A percentile compares a stretch with the other conserved stretches of the same genome.
phyloP scores from a whole-genome alignment of 495 filamentous ascomycete genomes.

The Cudoniella acicularis region DNA sequence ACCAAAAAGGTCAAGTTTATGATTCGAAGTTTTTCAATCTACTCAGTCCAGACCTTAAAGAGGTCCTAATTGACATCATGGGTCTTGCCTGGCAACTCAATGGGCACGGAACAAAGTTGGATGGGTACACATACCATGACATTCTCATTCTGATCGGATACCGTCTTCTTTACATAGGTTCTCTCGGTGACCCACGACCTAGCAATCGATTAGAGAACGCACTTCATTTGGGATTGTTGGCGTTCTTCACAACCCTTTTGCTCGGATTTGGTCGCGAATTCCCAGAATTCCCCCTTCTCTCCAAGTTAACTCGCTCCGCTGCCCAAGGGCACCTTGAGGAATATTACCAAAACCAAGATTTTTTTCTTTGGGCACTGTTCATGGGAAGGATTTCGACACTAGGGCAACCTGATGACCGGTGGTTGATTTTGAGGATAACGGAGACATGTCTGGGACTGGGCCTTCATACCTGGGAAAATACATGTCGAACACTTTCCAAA shows the following conservation, averaged over 20 bases:
- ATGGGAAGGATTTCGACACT: constrained; percentile 6
- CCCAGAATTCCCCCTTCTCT: constrained; percentile 11
- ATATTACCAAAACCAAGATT: neutral
- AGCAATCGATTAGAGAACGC: neutral
- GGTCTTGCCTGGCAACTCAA: neutral
- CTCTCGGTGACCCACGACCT: neutral
- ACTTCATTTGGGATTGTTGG: constrained; percentile 14
- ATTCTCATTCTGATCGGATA: constrained; percentile 15
- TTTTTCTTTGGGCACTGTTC: neutral
- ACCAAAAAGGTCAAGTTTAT: neutral
- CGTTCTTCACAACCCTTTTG: constrained; percentile 18
- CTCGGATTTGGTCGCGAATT: constrained; percentile 3
- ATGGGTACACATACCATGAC: constrained; percentile 15
- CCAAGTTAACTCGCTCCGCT: neutral
- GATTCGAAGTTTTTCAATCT: neutral
- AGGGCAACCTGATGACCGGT: neutral
- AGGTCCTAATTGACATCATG: constrained; percentile 4
- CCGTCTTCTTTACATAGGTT: neutral
- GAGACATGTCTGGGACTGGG: neutral
- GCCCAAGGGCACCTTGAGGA: neutral
- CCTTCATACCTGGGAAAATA: constrained; percentile 11
- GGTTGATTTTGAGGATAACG: constrained; percentile 3
- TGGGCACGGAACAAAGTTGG: neutral
- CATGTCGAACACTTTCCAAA: constrained; percentile 1
- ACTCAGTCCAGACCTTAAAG: neutral